These are phyloP conservation scores for Citrus glauca DNA, from an alignment of 345 rosid species.

Conservation along the genomic window DNA sequence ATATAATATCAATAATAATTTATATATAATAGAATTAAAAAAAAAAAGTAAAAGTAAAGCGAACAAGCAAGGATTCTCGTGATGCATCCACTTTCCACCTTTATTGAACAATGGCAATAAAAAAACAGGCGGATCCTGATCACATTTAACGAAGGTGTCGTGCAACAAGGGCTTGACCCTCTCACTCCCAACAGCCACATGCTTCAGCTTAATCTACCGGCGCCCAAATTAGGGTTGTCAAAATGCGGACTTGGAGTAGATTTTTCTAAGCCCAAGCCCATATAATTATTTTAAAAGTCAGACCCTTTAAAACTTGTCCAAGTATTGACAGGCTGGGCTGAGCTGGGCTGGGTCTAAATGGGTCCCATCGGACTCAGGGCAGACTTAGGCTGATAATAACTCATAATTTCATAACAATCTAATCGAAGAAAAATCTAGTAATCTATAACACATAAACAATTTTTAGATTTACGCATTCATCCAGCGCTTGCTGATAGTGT, in stretches of 20 bases:
- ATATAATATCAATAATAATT: too few species aligned
- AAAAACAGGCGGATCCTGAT: neutral
- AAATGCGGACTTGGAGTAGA: too few species aligned
- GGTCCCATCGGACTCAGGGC: rapidly evolving
- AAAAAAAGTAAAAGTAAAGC: neutral
- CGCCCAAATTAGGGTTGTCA: too few species aligned
- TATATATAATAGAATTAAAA: too few species aligned
- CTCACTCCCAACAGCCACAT: neutral
- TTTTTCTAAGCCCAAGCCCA: too few species aligned
- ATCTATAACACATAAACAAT: neutral
- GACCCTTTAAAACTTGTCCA: too few species aligned
- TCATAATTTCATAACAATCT: too few species aligned
- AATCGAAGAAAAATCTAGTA: neutral
- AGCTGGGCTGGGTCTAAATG: too few species aligned
- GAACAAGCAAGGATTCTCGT: neutral
- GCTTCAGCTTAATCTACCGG: neutral
- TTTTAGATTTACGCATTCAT: neutral
- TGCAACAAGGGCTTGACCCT: neutral
- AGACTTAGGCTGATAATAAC: too few species aligned
- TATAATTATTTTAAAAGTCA: too few species aligned
- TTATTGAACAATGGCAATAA: neutral
- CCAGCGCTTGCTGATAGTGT: neutral
- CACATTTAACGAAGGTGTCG: neutral
- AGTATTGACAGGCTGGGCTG: too few species aligned
- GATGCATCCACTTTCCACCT: neutral